These are phyloP conservation scores for Kurtzmaniella quercitrusa DNA, from an alignment of 1,139 yeast species.

Conservation along the genomic window DNA sequence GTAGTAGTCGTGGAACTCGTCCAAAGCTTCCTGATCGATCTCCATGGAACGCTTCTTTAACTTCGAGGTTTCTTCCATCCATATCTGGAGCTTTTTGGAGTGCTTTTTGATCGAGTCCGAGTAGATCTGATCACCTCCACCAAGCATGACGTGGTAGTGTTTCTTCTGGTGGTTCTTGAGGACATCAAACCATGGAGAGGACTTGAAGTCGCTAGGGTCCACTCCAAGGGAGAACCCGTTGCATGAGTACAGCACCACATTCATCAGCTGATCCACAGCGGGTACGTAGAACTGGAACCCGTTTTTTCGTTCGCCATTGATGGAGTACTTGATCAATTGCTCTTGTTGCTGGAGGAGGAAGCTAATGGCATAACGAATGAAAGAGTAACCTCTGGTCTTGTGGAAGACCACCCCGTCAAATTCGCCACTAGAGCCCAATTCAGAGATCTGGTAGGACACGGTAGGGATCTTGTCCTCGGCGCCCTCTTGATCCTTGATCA, in stretches of 20 bases:
- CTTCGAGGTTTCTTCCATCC: constrained; percentile 56
- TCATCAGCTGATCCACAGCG: constrained; percentile 58
- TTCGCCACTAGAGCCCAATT: constrained; percentile 32
- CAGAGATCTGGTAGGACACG: constrained; percentile 38
- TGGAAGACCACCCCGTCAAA: constrained; percentile 44
- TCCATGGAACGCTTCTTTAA: constrained; percentile 37
- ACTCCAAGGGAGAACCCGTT: constrained; percentile 86
- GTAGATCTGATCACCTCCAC: constrained; percentile 96
- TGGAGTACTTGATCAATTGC: constrained; percentile 56
- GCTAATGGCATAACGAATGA: constrained; percentile 60
- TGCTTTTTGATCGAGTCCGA: constrained; percentile 73
- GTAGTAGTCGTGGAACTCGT: constrained; percentile 62
- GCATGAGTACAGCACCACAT: constrained; percentile 78
- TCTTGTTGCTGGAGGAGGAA: constrained; percentile 44
- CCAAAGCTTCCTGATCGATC: constrained; percentile 43
- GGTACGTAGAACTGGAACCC: constrained; percentile 57
- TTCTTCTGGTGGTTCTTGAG: constrained; percentile 53
- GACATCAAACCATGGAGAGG: constrained; percentile 85
- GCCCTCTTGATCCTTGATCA: constrained; percentile 39
- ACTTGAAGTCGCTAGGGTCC: constrained; percentile 61
- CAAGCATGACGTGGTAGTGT: constrained; percentile 90
- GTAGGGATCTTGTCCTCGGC: constrained; percentile 26
- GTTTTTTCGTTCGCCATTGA: constrained; percentile 42
- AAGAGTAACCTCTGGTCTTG: constrained; percentile 47
- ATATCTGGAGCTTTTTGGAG: constrained; percentile 50